Conservation (phyloP, 495 filamentous ascomycete species). For the Tuber magnatum region DNA sequence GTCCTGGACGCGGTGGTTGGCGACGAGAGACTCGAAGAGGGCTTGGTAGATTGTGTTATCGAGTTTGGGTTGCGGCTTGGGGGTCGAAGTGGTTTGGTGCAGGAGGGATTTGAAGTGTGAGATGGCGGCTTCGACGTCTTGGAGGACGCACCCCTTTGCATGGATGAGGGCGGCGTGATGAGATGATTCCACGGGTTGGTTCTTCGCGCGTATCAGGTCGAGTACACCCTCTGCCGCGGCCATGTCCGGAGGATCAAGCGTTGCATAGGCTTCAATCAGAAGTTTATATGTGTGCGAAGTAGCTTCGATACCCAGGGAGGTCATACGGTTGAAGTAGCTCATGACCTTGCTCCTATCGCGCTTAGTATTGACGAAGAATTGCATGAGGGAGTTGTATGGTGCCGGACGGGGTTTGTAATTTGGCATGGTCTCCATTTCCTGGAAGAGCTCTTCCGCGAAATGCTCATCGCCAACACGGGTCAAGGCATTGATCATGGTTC, state of each 20-base stretch:
- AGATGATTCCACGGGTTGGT: slow-evolving; percentile 74
- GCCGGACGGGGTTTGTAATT: slow-evolving; percentile 97
- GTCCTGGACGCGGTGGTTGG: slow-evolving; percentile 74
- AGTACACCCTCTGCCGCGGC: slow-evolving; percentile 78
- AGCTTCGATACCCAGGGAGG: slow-evolving; percentile 73
- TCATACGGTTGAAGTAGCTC: slow-evolving; percentile 94
- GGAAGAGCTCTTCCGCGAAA: slow-evolving; percentile 94
- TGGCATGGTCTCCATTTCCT: slow-evolving; percentile 97
- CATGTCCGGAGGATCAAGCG: slow-evolving; percentile 88
- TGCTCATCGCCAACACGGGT: slow-evolving; percentile 96
- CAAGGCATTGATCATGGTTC: slow-evolving; percentile 93
- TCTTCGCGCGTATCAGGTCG: slow-evolving; percentile 64
- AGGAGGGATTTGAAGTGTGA: slow-evolving; percentile 73
- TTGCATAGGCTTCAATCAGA: slow-evolving; percentile 90
- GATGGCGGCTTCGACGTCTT: slow-evolving; percentile 78
- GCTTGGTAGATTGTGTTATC: slow-evolving; percentile 91
- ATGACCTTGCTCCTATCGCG: slow-evolving; percentile 88
- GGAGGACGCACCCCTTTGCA: slow-evolving; percentile 87
- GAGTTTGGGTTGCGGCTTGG: slow-evolving; percentile 56
- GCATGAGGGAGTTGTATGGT: slow-evolving; percentile 98
- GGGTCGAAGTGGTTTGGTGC: not conserved
- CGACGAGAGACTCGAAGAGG: slow-evolving; percentile 90
- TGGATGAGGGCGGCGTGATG: slow-evolving; percentile 95
- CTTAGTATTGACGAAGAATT: slow-evolving; percentile 97
- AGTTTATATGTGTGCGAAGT: slow-evolving; percentile 97